Evolutionary conservation across 2,329 filamentous ascomycete genomes (phyloP).

Genomic region (Venturiaceae sp.): DNA sequence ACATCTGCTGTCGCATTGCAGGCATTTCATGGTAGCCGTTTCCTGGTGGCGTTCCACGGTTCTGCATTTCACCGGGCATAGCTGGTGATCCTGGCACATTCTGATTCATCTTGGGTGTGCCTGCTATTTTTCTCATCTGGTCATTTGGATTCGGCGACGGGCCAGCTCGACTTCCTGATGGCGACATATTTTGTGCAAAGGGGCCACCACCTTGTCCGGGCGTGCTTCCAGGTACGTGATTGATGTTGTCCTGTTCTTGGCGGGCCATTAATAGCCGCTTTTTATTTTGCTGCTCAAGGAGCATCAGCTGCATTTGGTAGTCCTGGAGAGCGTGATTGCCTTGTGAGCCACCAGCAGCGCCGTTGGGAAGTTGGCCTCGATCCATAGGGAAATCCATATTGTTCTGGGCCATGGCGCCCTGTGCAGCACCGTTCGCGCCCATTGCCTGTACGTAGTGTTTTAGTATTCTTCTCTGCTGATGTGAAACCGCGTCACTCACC

Average conservation of each 20-base stretch:
- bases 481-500: constrained; percentile 30
- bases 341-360: constrained; percentile 25
- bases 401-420: constrained; percentile 58
- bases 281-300: constrained; percentile 81
- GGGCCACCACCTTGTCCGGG: constrained; percentile 35
- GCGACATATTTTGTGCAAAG: constrained; percentile 45
- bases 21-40: constrained; percentile 26
- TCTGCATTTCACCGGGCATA: constrained; percentile 59
- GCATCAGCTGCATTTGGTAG: constrained; percentile 84
- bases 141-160: constrained; percentile 70
- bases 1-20: constrained; percentile 40
- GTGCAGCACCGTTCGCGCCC: constrained; percentile 59
- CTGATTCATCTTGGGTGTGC: constrained; percentile 63
- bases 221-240: constrained; percentile 32
- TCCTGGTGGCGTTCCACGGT: constrained; percentile 50
- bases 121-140: constrained; percentile 58
- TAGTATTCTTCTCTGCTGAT: constrained; percentile 40
- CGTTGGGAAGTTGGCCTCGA: constrained; percentile 39
- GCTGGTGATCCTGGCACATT: constrained; percentile 58
- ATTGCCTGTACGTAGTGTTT: constrained; percentile 69
- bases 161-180: constrained; percentile 56
- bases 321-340: constrained; percentile 78
- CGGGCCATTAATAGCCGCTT: constrained; percentile 77
- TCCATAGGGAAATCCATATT: constrained; percentile 12
- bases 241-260: constrained; percentile 63